phyloP scores from a whole-genome alignment of 169 alveolate genomes.

The Plasmodium inui region DNA sequence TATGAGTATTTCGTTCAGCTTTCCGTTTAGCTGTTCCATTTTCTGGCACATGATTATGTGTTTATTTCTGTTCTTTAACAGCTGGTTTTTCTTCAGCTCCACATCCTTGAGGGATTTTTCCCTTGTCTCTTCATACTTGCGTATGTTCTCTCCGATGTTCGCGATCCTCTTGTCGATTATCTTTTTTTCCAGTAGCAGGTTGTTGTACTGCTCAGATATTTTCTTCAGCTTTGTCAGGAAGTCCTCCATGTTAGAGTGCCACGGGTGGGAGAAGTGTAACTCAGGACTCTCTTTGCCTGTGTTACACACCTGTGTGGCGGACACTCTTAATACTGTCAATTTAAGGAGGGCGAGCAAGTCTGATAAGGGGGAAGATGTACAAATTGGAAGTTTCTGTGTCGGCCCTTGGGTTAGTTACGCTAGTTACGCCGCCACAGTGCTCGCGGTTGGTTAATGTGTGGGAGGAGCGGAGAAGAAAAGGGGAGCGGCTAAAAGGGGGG shows the following conservation, averaged over 20 bases:
- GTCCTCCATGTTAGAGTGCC: slow-evolving; percentile 28
- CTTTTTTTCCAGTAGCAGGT: slow-evolving; percentile 60
- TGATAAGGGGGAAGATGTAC: neutral
- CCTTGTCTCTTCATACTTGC: slow-evolving; percentile 52
- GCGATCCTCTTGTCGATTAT: slow-evolving; percentile 53
- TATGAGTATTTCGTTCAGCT: slow-evolving; percentile 57
- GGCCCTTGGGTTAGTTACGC: neutral
- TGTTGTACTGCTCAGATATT: slow-evolving; percentile 69
- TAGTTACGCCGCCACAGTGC: neutral
- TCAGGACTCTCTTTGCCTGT: neutral
- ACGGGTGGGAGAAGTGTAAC: neutral
- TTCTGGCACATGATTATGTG: slow-evolving; percentile 64
- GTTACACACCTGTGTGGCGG: neutral
- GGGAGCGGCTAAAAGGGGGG: neutral
- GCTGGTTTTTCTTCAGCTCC: slow-evolving; percentile 44
- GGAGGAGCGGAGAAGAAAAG: neutral
- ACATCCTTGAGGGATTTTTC: slow-evolving; percentile 40
- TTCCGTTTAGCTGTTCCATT: slow-evolving; percentile 68
- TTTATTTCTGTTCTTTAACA: slow-evolving; percentile 54
- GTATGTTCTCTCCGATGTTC: slow-evolving; percentile 41
- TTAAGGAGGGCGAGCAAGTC: neutral
- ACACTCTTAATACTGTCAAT: neutral
- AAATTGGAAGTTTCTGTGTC: neutral
- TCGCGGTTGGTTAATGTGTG: neutral
- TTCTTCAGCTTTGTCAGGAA: slow-evolving; percentile 42